A percentile compares a stretch with the other conserved stretches of the same genome.
Conservation (phyloP, 306 rosid species). For the Arachis stenosperma region DNA sequence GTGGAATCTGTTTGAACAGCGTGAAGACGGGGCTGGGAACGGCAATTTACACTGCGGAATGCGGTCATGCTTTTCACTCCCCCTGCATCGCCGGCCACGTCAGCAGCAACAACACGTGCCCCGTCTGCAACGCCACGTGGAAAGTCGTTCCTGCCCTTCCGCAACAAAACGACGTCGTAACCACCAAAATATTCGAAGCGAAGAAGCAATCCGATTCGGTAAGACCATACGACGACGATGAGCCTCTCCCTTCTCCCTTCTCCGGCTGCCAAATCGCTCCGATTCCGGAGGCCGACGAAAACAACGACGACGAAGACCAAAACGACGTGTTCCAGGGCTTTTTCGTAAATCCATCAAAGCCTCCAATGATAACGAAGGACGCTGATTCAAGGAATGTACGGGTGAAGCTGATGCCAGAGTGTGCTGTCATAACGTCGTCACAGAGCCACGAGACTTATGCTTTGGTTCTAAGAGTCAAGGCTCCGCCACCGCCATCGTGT, state of each 20-base stretch:
- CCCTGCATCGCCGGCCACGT: constrained; percentile 69
- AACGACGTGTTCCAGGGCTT: constrained; percentile 60
- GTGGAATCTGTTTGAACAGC: constrained; percentile 71
- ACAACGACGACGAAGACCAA: constrained; percentile 24
- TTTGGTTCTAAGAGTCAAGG: constrained; percentile 60
- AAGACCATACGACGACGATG: constrained; percentile 62
- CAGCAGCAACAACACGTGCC: constrained; percentile 53
- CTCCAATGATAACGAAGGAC: neutral
- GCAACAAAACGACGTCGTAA: constrained; percentile 18
- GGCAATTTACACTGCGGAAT: constrained; percentile 87
- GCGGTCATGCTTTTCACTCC: constrained; percentile 77
- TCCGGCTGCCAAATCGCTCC: constrained; percentile 41
- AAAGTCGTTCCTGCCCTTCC: constrained; percentile 60
- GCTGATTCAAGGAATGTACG: constrained; percentile 47
- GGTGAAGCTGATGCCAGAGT: constrained; percentile 59
- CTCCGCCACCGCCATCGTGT: constrained; percentile 50
- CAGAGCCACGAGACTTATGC: constrained; percentile 51
- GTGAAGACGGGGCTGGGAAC: constrained; percentile 79
- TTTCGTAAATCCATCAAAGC: constrained; percentile 52
- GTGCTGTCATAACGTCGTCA: constrained; percentile 52
- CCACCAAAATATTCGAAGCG: neutral
- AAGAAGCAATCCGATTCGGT: constrained; percentile 15
- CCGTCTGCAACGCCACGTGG: constrained; percentile 68
- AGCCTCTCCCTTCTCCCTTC: constrained; percentile 53
- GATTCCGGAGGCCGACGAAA: constrained; percentile 61